Evolutionary conservation across 352 stramenopile genomes (phyloP).

Genomic region (Globisporangium nagaii): DNA sequence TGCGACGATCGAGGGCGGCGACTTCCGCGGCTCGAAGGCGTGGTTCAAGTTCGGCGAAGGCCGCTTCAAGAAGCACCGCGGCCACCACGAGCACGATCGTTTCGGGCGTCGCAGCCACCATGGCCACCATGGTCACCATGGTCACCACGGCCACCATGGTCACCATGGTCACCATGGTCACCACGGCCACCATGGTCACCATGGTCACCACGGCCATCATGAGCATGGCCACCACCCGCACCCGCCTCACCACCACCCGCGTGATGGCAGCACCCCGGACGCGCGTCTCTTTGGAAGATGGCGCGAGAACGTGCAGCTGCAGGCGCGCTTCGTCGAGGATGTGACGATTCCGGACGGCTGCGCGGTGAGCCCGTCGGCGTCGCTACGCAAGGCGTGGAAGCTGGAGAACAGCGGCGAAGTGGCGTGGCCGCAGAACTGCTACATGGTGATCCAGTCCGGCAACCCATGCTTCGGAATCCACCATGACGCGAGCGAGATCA

Average conservation of each 20-base stretch:
- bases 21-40: slow-evolving; percentile 26
- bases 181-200: slow-evolving; percentile 9
- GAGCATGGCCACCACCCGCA: slow-evolving; percentile 3
- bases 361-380: slow-evolving; percentile 37
- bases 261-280: no score
- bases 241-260: background rate
- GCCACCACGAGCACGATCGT: slow-evolving; percentile 16
- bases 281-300: slow-evolving; percentile 1
- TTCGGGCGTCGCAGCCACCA: slow-evolving; percentile 11
- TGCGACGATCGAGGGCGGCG: slow-evolving; percentile 31
- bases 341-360: slow-evolving; percentile 74
- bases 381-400: slow-evolving; percentile 70
- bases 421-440: slow-evolving; percentile 47
- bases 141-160: slow-evolving; percentile 15
- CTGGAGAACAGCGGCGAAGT: slow-evolving; percentile 59
- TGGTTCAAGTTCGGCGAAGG: slow-evolving; percentile 20
- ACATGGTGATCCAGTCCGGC: slow-evolving; percentile 29
- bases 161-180: slow-evolving; percentile 8
- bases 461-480: slow-evolving; percentile 30
- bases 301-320: slow-evolving; percentile 16
- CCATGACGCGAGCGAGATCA: slow-evolving; percentile 19
- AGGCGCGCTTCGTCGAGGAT: slow-evolving; percentile 66
- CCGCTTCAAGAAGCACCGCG: slow-evolving; percentile 18
- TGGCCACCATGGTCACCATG: slow-evolving; percentile 8
- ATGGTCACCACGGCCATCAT: slow-evolving; percentile 10